Evolutionary conservation across 2,329 filamentous ascomycete species (phyloP).

Genomic region (Rhynchosporium agropyri): DNA sequence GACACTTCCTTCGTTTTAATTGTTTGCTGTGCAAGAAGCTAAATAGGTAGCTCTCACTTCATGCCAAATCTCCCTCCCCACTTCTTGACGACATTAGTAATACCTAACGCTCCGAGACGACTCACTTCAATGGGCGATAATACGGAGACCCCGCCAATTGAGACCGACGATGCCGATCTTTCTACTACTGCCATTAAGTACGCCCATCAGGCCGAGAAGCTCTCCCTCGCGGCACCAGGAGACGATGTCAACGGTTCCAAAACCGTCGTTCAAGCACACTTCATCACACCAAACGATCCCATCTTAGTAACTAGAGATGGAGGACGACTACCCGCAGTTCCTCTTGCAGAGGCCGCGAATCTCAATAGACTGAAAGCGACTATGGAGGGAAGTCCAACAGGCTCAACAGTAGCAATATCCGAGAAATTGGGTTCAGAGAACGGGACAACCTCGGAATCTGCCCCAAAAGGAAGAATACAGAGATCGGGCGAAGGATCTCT

Average conservation of each 20-base stretch:
- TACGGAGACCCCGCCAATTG: constrained; percentile 7
- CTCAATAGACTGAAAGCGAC: constrained; percentile 65
- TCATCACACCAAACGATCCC: constrained; percentile 70
- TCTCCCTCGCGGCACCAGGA: constrained; percentile 47
- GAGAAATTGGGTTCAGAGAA: constrained; percentile 42
- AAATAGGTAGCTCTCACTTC: neutral
- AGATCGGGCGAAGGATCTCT: constrained; percentile 53
- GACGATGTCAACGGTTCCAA: constrained; percentile 36
- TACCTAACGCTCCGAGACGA: constrained; percentile 21
- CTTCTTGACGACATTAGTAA: constrained; percentile 16
- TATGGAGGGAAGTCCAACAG: constrained; percentile 37
- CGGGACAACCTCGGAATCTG: constrained; percentile 35
- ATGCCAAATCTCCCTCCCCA: constrained; percentile 12
- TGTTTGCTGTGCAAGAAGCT: too few species aligned
- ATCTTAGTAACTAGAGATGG: constrained; percentile 71
- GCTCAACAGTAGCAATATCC: constrained; percentile 37
- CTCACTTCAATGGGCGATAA: constrained; percentile 16
- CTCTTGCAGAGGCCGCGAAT: constrained; percentile 69
- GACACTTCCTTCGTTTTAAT: too few species aligned
- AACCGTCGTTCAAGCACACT: constrained; percentile 64
- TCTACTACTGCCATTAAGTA: constrained; percentile 55
- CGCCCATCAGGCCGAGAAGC: constrained; percentile 61
- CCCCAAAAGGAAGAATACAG: constrained; percentile 42
- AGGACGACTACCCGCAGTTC: constrained; percentile 67
- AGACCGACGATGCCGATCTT: constrained; percentile 9